phyloP scores from a whole-genome alignment of 768 basidiomycete genomes.

The Hemileccinum impolitum region DNA sequence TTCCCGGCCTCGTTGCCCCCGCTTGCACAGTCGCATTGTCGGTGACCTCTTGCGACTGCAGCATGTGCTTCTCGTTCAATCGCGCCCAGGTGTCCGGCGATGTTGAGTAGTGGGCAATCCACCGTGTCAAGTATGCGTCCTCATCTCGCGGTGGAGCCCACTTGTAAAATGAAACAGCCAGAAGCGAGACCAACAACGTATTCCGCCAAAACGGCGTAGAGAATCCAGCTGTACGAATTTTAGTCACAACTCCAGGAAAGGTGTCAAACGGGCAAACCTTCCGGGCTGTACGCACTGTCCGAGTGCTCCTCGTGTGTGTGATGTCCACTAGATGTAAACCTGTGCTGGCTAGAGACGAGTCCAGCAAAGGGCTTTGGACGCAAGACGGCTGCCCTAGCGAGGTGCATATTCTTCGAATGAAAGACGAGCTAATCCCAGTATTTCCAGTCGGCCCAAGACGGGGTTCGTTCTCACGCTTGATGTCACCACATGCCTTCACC shows the following conservation, averaged over 20 bases:
- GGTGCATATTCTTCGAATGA: constrained; percentile 15
- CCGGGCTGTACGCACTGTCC: constrained; percentile 46
- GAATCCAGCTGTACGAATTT: constrained; percentile 44
- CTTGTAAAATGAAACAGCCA: constrained; percentile 58
- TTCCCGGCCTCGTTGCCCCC: constrained; percentile 41
- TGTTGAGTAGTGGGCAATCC: constrained; percentile 57
- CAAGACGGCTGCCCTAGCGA: constrained; percentile 38
- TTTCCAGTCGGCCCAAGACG: not conserved
- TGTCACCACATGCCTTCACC: constrained; percentile 29
- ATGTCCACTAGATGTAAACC: constrained; percentile 43
- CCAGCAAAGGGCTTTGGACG: constrained; percentile 31
- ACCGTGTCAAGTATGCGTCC: constrained; percentile 62
- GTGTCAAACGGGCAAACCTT: constrained; percentile 46
- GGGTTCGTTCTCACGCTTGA: constrained; percentile 16
- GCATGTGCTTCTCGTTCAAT: constrained; percentile 55
- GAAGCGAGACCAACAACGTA: constrained; percentile 48
- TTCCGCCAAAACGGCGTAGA: constrained; percentile 65
- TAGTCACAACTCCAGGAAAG: not conserved
- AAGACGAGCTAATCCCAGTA: not conserved
- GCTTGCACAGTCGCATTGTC: constrained; percentile 40
- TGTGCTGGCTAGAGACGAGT: constrained; percentile 34
- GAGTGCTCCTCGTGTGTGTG: constrained; percentile 39
- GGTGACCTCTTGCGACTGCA: constrained; percentile 38
- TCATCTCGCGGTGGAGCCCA: constrained; percentile 61
- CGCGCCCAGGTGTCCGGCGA: constrained; percentile 53